These are phyloP conservation scores for Lycium barbarum DNA, from an alignment of 257 asterid genomes.

Conservation along the genomic window DNA sequence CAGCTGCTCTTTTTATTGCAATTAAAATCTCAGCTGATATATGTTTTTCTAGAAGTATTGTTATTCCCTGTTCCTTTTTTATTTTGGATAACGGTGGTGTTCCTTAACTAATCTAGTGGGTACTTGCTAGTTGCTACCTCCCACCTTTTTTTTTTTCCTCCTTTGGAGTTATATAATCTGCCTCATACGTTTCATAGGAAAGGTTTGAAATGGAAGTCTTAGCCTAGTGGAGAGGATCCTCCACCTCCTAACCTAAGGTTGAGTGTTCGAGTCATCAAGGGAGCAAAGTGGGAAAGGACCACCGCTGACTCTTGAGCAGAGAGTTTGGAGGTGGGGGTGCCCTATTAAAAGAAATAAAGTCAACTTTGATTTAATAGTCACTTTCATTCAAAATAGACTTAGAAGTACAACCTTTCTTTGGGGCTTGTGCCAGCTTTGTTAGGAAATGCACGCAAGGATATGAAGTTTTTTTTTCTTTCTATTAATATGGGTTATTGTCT, in stretches of 20 bases:
- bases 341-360: slow-evolving; percentile 1
- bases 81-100: not conserved
- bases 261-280: not conserved
- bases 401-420: not conserved
- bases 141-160: not conserved
- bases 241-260: not conserved
- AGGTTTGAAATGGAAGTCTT: slow-evolving; percentile 7
- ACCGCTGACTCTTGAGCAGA: not conserved
- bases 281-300: not conserved
- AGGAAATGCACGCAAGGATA: not conserved
- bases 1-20: not conserved
- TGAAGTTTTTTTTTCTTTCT: not conserved
- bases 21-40: not conserved
- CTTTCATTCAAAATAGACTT: not conserved
- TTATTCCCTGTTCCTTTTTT: not conserved
- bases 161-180: not conserved
- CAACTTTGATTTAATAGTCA: not conserved
- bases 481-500: not conserved
- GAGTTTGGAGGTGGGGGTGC: not conserved
- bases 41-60: not conserved
- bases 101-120: not conserved
- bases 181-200: not conserved
- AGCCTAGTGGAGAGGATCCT: not conserved
- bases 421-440: not conserved
- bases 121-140: not conserved